Percentiles rank a stretch among this genome's conserved stretches.
These are phyloP conservation scores for Skeletonema tropicum DNA, from an alignment of 108 stramenopile genomes.

Conservation along the genomic window DNA sequence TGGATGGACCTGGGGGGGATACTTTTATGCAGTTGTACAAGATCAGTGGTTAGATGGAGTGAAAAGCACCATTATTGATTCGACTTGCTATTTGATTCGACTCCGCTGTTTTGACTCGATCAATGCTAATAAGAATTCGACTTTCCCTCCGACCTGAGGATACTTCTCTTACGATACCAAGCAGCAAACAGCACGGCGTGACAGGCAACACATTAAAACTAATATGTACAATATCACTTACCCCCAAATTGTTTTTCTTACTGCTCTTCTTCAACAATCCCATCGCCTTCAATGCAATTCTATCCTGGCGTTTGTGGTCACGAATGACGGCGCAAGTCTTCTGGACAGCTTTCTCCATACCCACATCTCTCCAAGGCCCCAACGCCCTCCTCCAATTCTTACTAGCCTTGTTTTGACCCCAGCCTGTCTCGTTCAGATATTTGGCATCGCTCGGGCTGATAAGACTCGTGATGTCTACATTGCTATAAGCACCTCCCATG, in stretches of 20 bases:
- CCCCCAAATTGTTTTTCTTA: conserved; percentile 16
- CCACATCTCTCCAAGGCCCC: conserved; percentile 68
- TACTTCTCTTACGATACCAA: no score
- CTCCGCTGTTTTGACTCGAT: not conserved
- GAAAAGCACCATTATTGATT: no score
- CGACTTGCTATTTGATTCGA: not conserved
- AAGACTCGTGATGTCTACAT: conserved; percentile 2
- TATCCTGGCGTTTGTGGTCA: conserved; percentile 80
- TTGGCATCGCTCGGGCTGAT: conserved; percentile 7
- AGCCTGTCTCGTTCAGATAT: conserved; percentile 12
- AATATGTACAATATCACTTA: not conserved
- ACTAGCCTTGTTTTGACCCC: conserved; percentile 8
- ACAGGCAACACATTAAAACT: no score
- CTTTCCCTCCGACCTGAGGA: not conserved
- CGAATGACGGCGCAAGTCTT: conserved; percentile 82
- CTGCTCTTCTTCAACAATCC: conserved; percentile 43
- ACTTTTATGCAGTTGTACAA: not conserved
- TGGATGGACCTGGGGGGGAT: not conserved
- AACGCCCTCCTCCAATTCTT: conserved; percentile 37
- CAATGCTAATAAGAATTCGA: not conserved
- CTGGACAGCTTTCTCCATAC: conserved; percentile 64
- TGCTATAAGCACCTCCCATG: not conserved
- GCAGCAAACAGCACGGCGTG: no score
- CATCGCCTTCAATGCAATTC: conserved; percentile 61
- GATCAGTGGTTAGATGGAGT: not conserved